Evolutionary conservation across 345 rosid genomes (phyloP).

Genomic region (Chamaenerion angustifolium): DNA sequence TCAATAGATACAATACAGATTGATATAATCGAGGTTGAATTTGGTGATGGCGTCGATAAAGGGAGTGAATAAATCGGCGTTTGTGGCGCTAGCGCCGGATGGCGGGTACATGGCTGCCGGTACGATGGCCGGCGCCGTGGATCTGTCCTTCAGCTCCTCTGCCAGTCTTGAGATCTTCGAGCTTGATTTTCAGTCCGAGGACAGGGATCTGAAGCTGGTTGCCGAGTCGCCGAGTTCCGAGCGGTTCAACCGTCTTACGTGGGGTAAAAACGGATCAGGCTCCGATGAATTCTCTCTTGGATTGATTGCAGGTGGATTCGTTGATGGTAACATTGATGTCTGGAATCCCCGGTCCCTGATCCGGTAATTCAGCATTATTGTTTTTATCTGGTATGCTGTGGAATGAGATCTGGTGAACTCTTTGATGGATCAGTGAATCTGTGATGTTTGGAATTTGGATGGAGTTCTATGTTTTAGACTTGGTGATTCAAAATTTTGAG

Average conservation of each 20-base stretch:
- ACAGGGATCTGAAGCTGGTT: constrained; percentile 57
- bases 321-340: constrained; percentile 73
- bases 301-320: constrained; percentile 89
- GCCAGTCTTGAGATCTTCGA: constrained; percentile 92
- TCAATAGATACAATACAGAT: neutral
- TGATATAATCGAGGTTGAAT: neutral
- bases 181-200: constrained; percentile 90
- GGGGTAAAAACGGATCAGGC: constrained; percentile 83
- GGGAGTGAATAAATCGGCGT: constrained; percentile 83
- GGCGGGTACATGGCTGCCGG: constrained; percentile 98
- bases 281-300: constrained; percentile 72
- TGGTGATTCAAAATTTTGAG: neutral
- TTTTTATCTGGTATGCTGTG: neutral
- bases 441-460: neutral
- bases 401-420: neutral
- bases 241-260: constrained; percentile 85
- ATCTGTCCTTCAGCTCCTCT: constrained; percentile 85
- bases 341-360: constrained; percentile 79
- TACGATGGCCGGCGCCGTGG: constrained; percentile 99
- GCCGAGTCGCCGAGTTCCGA: constrained; percentile 86
- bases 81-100: constrained; percentile 89
- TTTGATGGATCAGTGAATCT: neutral
- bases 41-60: constrained; percentile 74
- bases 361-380: constrained; percentile 28
- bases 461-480: neutral